phyloP scores from a whole-genome alignment of 1,284 basidiomycete genomes.

The Ustanciosporium gigantosporum region DNA sequence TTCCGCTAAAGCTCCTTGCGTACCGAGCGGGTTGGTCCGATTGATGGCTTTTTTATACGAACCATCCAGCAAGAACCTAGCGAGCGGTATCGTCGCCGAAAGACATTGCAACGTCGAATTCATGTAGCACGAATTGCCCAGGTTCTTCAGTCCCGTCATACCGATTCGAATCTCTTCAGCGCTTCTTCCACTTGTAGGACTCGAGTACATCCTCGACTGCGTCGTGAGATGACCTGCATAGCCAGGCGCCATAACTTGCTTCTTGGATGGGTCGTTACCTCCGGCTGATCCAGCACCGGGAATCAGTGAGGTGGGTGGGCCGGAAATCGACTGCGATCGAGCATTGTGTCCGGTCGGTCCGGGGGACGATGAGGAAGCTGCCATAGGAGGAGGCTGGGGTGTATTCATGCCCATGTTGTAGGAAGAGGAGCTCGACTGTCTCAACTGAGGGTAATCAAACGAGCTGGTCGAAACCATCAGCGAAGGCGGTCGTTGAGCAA shows the following conservation, averaged over 20 bases:
- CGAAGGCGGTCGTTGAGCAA: slow-evolving; percentile 24
- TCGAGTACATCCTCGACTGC: slow-evolving; percentile 28
- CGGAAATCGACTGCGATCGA: slow-evolving; percentile 8
- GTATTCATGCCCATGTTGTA: slow-evolving; percentile 25
- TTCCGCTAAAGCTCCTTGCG: slow-evolving; percentile 79
- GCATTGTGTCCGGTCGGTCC: slow-evolving; percentile 5
- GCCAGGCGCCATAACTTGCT: slow-evolving; percentile 28
- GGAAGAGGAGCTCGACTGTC: neutral
- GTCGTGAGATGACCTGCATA: slow-evolving; percentile 30
- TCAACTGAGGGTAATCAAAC: slow-evolving; percentile 52
- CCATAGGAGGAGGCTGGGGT: slow-evolving; percentile 35
- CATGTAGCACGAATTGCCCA: slow-evolving; percentile 61
- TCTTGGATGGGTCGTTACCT: slow-evolving; percentile 31
- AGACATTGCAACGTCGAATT: slow-evolving; percentile 60
- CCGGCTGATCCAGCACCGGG: slow-evolving; percentile 23
- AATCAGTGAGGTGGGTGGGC: slow-evolving; percentile 3
- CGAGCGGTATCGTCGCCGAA: slow-evolving; percentile 53
- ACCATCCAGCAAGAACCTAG: slow-evolving; percentile 64
- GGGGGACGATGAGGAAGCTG: slow-evolving; percentile 25
- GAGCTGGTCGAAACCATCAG: slow-evolving; percentile 25
- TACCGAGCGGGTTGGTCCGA: slow-evolving; percentile 81
- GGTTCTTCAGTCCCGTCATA: slow-evolving; percentile 57
- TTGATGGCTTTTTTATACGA: slow-evolving; percentile 88
- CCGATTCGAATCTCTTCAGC: slow-evolving; percentile 52
- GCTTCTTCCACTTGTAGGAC: slow-evolving; percentile 15